These are phyloP conservation scores for Candida tammaniensis DNA, from an alignment of 805 yeast species.

Conservation along the genomic window DNA sequence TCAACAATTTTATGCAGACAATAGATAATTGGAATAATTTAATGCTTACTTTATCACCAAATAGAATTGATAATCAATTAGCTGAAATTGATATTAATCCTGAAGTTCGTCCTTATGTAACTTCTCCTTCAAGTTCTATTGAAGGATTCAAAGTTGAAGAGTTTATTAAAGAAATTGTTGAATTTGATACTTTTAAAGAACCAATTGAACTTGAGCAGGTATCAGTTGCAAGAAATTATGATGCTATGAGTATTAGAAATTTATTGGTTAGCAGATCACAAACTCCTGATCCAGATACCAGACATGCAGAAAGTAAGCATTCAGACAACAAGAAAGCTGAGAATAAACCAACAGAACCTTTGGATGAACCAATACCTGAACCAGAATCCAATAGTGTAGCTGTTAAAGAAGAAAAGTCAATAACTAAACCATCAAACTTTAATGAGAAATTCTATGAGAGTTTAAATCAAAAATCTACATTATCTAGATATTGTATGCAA, in stretches of 20 bases:
- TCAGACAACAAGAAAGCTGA: no score
- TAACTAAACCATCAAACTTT: conserved; percentile 20
- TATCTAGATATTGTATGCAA: conserved; percentile 48
- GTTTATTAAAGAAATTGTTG: no score
- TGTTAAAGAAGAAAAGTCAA: background rate
- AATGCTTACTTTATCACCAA: conserved; percentile 37
- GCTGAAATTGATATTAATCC: conserved; percentile 20
- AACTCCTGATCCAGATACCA: no score
- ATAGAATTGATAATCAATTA: background rate
- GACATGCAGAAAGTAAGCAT: no score
- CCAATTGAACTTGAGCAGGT: no score
- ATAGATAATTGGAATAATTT: conserved; percentile 42
- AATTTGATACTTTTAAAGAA: no score
- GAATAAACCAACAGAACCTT: no score
- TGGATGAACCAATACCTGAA: conserved; percentile 6
- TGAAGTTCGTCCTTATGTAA: conserved; percentile 17
- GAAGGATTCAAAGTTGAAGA: conserved; percentile 3
- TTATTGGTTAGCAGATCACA: no score
- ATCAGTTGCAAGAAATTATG: no score
- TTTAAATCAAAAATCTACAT: conserved; percentile 17
- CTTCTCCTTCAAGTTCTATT: no score
- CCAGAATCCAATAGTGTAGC: background rate
- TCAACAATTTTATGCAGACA: conserved; percentile 31
- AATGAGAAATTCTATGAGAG: conserved; percentile 18
- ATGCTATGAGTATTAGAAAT: no score